Evolutionary conservation across 176 grass and related monocot species (phyloP), one percentile per base, ranked within the genome.

Genomic region (Luzula sylvatica): DNA sequence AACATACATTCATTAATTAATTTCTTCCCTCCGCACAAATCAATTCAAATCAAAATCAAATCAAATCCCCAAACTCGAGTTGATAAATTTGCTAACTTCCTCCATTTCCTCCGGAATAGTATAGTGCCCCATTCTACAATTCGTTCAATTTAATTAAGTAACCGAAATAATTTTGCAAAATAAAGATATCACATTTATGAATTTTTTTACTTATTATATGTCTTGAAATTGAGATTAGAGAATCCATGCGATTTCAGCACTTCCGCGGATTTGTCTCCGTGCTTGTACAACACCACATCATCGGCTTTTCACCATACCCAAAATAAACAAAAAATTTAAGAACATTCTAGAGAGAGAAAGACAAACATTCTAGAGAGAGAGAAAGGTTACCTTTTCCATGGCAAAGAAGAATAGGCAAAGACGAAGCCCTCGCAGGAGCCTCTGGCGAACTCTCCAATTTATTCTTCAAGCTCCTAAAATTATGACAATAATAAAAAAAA

Each of bases 71-170:
- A 90, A 68, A 25, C 67, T 79, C 20, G 68, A 17, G 0, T 53
- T 79, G 3, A 98, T 50, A 72, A 82, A 98, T 61, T 82, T 82
- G 81, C 81, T 55, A 40, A 90, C 85, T 59, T 98, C 78, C 1
- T 90, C 81, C 92, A 98, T 90, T 72, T 98, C 92, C 52, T 76
- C 84, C 19, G 92, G 92, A 26, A 86, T 51, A 3, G 92, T 98
- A 48, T 90, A 90, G 68, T 98, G 92, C 25, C 85, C 92, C 47
- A 90, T 78, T 35, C 92, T 98, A 57, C 81, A 77, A n/a, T 20
- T 52, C 38, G 16, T 67, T 61, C 14, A 38, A 30, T 26, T 65
- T 26, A 50, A 53, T 53, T 52, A 46, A 39, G 59, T 27, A 46
- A 20, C 12, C 56, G 42, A 15, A 20, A 26, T 3, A 58, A 21